phyloP scores from a whole-genome alignment of 2,329 filamentous ascomycete species.

The Plenodomus biglobosus region DNA sequence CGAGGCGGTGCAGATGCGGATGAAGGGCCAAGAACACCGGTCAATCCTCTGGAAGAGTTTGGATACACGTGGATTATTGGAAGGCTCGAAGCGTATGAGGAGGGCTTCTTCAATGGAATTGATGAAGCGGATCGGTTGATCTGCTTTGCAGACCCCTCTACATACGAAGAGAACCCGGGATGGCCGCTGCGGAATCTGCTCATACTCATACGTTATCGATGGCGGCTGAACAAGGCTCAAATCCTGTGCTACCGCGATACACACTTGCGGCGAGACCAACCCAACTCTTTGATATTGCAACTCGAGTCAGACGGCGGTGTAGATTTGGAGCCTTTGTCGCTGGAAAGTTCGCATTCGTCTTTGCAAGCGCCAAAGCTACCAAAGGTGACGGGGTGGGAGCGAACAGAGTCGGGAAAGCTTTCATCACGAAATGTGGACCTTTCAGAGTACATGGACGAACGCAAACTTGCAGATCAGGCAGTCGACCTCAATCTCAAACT shows the following conservation, averaged over 20 bases:
- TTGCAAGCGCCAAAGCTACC: slow-evolving; percentile 61
- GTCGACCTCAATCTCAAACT: slow-evolving; percentile 96
- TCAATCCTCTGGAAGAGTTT: slow-evolving; percentile 57
- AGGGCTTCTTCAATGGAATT: slow-evolving; percentile 78
- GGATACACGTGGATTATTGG: slow-evolving; percentile 77
- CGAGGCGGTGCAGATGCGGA: slow-evolving; percentile 39
- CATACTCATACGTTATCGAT: slow-evolving; percentile 79
- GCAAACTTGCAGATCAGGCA: slow-evolving; percentile 83
- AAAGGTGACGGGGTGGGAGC: slow-evolving; percentile 94
- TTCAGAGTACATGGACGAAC: slow-evolving; percentile 90
- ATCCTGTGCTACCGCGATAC: slow-evolving; percentile 90
- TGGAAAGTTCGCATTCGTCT: slow-evolving; percentile 18
- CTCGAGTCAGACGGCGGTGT: slow-evolving; percentile 26
- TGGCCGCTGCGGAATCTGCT: slow-evolving; percentile 93
- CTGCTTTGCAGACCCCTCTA: slow-evolving; percentile 89
- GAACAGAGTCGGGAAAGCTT: slow-evolving; percentile 76
- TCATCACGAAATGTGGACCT: slow-evolving; percentile 77
- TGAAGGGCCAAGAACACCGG: slow-evolving; percentile 50
- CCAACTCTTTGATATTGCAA: slow-evolving; percentile 75
- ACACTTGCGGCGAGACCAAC: slow-evolving; percentile 73
- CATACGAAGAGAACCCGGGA: slow-evolving; percentile 80
- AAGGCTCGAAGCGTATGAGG: slow-evolving; percentile 75
- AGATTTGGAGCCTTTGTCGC: slow-evolving; percentile 10
- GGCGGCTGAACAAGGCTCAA: slow-evolving; percentile 73
- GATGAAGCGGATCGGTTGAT: slow-evolving; percentile 76